phyloP scores from a whole-genome alignment of 192 early-diverging fungal species.

The Hyaloraphidium curvatum region DNA sequence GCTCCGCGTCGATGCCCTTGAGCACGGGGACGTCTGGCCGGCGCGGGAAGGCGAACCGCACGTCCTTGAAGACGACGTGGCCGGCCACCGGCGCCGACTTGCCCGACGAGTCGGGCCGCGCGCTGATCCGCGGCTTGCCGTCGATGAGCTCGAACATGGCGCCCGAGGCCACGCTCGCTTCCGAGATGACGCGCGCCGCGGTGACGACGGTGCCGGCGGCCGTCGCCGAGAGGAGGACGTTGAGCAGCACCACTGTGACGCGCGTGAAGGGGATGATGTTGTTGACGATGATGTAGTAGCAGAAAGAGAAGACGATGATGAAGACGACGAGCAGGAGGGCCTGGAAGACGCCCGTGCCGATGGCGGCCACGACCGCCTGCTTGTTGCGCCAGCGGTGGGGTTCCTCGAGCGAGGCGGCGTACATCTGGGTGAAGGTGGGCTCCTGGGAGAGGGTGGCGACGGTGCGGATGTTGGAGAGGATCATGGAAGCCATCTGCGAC shows the following conservation, averaged over 20 bases:
- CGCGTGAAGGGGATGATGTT: not conserved
- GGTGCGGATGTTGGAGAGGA: not conserved
- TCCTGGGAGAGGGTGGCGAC: not conserved
- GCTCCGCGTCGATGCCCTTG: constrained; percentile 8
- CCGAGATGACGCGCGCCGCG: not conserved
- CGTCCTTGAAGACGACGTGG: constrained; percentile 10
- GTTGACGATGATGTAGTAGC: not conserved
- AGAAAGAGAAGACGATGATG: not conserved
- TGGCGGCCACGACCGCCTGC: not conserved
- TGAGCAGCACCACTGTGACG: not conserved
- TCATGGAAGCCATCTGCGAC: not conserved
- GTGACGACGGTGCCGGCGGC: no score
- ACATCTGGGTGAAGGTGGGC: not conserved
- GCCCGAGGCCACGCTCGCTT: constrained; percentile 32
- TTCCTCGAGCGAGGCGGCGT: not conserved
- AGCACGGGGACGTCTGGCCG: constrained; percentile 39
- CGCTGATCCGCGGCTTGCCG: constrained; percentile 25
- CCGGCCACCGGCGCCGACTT: constrained; percentile 7
- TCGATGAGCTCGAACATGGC: constrained; percentile 27
- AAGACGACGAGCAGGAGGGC: not conserved
- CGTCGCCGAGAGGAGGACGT: not conserved
- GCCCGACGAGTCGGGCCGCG: constrained; percentile 3
- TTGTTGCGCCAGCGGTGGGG: not conserved
- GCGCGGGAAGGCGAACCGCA: constrained; percentile 43
- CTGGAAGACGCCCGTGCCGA: not conserved